Evolutionary conservation across 352 stramenopile species (phyloP).

Genomic region (Globisporangium splendens): DNA sequence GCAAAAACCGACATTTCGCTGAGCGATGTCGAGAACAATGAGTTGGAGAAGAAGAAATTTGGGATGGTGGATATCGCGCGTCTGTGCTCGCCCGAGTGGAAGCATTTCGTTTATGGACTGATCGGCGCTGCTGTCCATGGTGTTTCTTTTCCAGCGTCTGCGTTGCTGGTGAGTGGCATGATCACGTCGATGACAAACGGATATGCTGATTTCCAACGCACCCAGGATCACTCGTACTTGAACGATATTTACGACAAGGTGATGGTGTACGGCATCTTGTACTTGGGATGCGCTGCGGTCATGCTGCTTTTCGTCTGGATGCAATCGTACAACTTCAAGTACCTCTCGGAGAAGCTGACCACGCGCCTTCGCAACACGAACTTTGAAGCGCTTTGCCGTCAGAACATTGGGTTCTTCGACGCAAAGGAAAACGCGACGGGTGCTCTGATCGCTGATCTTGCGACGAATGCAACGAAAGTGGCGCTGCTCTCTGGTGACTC

Average conservation of each 20-base stretch:
- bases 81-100: too few species aligned
- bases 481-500: too few species aligned
- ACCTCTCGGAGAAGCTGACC: constrained; percentile 49
- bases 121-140: too few species aligned
- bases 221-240: not conserved
- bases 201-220: not conserved
- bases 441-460: not conserved
- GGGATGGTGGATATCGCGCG: too few species aligned
- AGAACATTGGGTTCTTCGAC: not conserved
- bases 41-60: too few species aligned
- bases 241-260: not conserved
- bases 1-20: too few species aligned
- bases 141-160: not conserved
- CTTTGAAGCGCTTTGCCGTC: not conserved
- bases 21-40: too few species aligned
- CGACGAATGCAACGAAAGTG: too few species aligned
- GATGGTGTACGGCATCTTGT: not conserved
- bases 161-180: not conserved
- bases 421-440: not conserved
- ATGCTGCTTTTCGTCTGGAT: too few species aligned
- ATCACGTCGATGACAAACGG: not conserved
- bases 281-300: constrained; percentile 12
- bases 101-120: too few species aligned
- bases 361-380: constrained; percentile 24
- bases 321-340: constrained; percentile 52